Evolutionary conservation across 2,329 filamentous ascomycete species (phyloP).

Genomic region (Alternaria alternata): DNA sequence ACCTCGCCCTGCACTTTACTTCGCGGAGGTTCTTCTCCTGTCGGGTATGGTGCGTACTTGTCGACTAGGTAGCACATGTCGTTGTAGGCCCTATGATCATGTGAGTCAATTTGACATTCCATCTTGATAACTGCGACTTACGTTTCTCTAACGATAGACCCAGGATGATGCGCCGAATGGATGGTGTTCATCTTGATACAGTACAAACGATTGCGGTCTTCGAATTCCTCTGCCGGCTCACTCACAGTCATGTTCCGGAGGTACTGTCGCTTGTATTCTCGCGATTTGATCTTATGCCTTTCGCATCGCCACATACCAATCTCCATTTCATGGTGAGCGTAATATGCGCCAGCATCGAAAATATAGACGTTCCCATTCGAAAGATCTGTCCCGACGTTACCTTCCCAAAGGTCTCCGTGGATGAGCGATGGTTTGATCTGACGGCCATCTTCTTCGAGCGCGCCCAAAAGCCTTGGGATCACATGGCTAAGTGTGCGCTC

Average conservation of each 20-base stretch:
- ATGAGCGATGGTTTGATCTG: background rate
- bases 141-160: background rate
- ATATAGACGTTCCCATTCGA: background rate
- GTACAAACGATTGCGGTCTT: background rate
- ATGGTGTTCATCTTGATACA: background rate
- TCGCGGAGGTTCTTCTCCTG: background rate
- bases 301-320: background rate
- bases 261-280: background rate
- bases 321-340: background rate
- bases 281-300: background rate
- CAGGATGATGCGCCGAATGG: background rate
- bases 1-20: background rate
- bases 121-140: background rate
- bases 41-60: background rate
- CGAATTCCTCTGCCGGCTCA: background rate
- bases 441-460: background rate
- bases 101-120: accelerated
- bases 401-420: background rate
- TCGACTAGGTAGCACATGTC: background rate
- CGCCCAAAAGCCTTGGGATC: background rate
- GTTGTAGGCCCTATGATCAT: background rate
- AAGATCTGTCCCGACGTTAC: background rate
- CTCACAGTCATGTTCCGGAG: background rate
- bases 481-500: background rate
- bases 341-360: background rate